Conservation (phyloP, 1,139 yeast genomes). For the Candida anutae region DNA sequence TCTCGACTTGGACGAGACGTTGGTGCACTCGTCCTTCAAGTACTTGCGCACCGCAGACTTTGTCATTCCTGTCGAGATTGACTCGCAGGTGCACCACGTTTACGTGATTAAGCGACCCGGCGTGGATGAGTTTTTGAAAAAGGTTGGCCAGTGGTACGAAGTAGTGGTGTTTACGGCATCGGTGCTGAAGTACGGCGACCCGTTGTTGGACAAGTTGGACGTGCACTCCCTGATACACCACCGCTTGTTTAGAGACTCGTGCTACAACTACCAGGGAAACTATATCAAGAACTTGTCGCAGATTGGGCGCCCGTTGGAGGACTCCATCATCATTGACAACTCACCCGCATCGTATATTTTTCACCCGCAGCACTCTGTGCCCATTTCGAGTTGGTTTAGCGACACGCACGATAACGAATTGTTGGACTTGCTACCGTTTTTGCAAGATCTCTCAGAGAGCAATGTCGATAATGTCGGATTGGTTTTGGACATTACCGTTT, state of each 20-base stretch:
- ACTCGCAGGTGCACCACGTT: constrained; percentile 85
- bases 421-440: constrained; percentile 80
- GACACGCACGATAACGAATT: constrained; percentile 96
- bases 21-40: constrained; percentile 93
- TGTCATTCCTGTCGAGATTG: constrained; percentile 70
- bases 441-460: constrained; percentile 68
- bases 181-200: constrained; percentile 93
- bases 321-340: constrained; percentile 85
- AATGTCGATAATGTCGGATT: constrained; percentile 76
- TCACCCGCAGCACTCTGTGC: constrained; percentile 97
- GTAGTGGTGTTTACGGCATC: constrained; percentile 97
- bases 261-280: constrained; percentile 69
- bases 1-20: constrained; percentile 89
- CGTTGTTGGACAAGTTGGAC: constrained; percentile 83
- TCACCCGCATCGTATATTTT: constrained; percentile 95
- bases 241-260: constrained; percentile 78
- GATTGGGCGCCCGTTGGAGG: constrained; percentile 84
- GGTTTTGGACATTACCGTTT: constrained; percentile 65
- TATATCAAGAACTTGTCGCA: constrained; percentile 90
- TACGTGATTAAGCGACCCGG: constrained; percentile 97
- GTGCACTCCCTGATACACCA: constrained; percentile 70
- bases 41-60: constrained; percentile 89
- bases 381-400: constrained; percentile 98
- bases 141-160: constrained; percentile 82
- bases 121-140: constrained; percentile 81